Base-by-base conservation (phyloP, 345 rosid species). In the Eucalyptus decipiens region DNA sequence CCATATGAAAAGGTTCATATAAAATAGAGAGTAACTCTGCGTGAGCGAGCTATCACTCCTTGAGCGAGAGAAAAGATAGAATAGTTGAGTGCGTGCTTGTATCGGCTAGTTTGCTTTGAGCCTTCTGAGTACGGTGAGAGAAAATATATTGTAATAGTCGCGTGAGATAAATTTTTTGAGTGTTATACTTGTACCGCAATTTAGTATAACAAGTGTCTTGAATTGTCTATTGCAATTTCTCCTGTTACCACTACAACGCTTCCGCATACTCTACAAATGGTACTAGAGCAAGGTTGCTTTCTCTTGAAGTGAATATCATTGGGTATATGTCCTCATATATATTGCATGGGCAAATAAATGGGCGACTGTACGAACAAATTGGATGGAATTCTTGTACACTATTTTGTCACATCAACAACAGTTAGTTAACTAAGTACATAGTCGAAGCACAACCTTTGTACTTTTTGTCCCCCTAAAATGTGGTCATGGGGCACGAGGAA, bases 401-500 rank as follows among this genome's bases (percentile, higher is more conserved):
- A 15, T 15, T 14, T 7, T 65, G 37, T 65, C 72, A 16, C 76
- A n/a, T 65, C 76, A 15, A n/a, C 19, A n/a, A n/a, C 3, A 65
- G 6, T 65, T n/a, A 15, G 37, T 65, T 14, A n/a, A 65, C 76
- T 17, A 65, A 65, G 6, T n/a, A 65, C 76, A 8, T 16, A n/a
- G 2, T n/a, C 0, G 3, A 65, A 15, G 18, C 40, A n/a, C 15
- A 32, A 7, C 37, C 76, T n/a, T 8, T n/a, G 9, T n/a, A 65
- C 40, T n/a, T 65, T 30, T n/a, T 65, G 40, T 65, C 19, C 2
- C 21, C 37, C 6, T n/a, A n/a, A 15, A 15, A 65, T n/a, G 37
- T 14, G 19, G 11, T 3, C 2, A 9, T 60, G 34, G 0, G 17
- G 2, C 4, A 28, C 1, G 9, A 60, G 1, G 32, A 6, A 28